Percentiles rank a stretch among this genome's conserved stretches.
Conservation (phyloP, 2,329 filamentous ascomycete species). For the Fusarium agapanthi region DNA sequence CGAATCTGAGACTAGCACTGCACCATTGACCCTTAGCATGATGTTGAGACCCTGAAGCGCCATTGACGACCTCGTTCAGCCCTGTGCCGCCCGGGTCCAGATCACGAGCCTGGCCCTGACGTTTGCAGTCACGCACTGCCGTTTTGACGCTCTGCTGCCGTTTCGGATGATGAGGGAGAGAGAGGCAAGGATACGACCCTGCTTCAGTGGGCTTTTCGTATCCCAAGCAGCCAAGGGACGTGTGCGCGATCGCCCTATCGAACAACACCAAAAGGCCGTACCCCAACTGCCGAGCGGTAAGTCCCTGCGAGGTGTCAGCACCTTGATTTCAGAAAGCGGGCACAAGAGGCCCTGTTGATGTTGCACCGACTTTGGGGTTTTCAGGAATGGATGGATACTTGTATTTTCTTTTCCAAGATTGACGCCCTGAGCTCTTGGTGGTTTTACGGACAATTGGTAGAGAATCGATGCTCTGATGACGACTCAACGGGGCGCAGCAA, state of each 20-base stretch:
- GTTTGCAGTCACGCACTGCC: slow-evolving; percentile 19
- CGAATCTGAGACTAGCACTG: slow-evolving; percentile 1
- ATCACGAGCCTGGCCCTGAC: background rate
- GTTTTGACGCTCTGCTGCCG: slow-evolving; percentile 14
- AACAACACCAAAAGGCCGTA: background rate
- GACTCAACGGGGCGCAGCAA: slow-evolving; percentile 32
- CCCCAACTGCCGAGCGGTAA: slow-evolving; percentile 38
- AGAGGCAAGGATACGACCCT: slow-evolving; percentile 12
- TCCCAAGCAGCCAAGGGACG: background rate
- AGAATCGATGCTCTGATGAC: slow-evolving; percentile 17
- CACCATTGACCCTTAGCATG: slow-evolving; percentile 4
- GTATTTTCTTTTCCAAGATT: background rate
- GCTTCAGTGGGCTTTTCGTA: slow-evolving; percentile 15
- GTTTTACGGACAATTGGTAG: background rate
- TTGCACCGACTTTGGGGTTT: slow-evolving; percentile 31
- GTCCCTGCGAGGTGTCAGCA: slow-evolving; percentile 34
- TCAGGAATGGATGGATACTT: slow-evolving; percentile 19
- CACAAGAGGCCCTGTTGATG: background rate
- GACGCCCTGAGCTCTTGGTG: slow-evolving; percentile 2
- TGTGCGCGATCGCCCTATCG: slow-evolving; percentile 8
- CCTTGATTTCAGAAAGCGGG: slow-evolving; percentile 27
- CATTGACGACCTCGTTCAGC: slow-evolving; percentile 23
- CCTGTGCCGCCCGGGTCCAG: slow-evolving; percentile 14
- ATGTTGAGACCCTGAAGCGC: background rate
- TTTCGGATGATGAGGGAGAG: slow-evolving; percentile 6